phyloP scores from a whole-genome alignment of 345 rosid species.

The Citrus reticulata region DNA sequence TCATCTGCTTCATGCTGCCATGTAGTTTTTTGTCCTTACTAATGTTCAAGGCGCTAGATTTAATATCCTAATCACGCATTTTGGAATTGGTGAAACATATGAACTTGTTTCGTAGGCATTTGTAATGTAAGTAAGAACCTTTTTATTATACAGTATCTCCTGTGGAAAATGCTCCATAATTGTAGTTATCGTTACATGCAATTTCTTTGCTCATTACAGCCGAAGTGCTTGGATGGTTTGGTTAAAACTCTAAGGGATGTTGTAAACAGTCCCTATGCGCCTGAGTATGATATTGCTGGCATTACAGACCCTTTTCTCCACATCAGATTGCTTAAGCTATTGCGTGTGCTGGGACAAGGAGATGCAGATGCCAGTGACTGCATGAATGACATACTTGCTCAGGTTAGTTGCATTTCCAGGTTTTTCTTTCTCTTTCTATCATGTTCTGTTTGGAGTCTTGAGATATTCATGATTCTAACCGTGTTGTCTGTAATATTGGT shows the following conservation, averaged over 20 bases:
- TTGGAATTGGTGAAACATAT: constrained; percentile 9
- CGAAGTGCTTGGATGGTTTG: constrained; percentile 92
- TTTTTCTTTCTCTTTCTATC: background rate
- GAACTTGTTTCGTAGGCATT: constrained; percentile 5
- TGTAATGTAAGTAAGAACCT: background rate
- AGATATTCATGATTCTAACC: background rate
- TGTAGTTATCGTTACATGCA: constrained; percentile 7
- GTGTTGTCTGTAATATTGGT: background rate
- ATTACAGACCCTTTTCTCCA: constrained; percentile 98
- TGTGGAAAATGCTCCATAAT: background rate
- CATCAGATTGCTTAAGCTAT: constrained; percentile 85
- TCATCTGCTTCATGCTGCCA: background rate
- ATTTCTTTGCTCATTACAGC: constrained; percentile 25
- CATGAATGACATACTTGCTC: constrained; percentile 99
- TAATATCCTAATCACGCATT: constrained; percentile 3
- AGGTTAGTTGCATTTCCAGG: constrained; percentile 48
- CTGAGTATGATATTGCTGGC: constrained; percentile 98
- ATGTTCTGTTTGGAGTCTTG: background rate
- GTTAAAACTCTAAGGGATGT: constrained; percentile 83
- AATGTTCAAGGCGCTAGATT: background rate
- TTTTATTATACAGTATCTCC: background rate
- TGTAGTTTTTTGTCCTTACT: background rate
- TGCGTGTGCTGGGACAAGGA: constrained; percentile 90
- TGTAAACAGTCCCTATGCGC: constrained; percentile 89
- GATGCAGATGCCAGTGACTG: constrained; percentile 91